These are phyloP conservation scores for Meripilus lineatus DNA, from an alignment of 1,284 basidiomycete species.

Conservation along the genomic window DNA sequence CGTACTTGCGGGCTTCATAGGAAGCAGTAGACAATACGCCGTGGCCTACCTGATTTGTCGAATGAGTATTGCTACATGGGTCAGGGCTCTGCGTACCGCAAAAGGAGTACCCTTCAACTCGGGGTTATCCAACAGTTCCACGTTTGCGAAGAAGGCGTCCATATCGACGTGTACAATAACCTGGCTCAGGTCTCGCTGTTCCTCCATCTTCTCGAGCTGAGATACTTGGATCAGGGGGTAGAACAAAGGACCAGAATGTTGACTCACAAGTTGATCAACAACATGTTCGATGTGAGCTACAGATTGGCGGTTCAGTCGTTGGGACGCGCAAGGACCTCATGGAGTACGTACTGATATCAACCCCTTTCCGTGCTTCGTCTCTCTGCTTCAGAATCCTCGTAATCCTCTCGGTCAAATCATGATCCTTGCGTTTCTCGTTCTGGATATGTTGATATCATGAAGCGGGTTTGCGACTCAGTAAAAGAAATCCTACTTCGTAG, in stretches of 20 bases:
- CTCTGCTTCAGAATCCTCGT: constrained; percentile 56
- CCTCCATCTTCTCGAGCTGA: constrained; percentile 66
- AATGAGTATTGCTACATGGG: background rate
- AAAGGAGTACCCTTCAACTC: constrained; percentile 80
- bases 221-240: background rate
- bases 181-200: constrained; percentile 75
- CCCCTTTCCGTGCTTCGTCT: constrained; percentile 55
- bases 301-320: background rate
- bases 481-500: constrained; percentile 57
- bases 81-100: constrained; percentile 51
- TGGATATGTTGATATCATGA: constrained; percentile 24
- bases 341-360: constrained; percentile 51
- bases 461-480: background rate
- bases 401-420: constrained; percentile 72
- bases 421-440: constrained; percentile 84
- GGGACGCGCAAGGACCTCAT: background rate
- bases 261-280: constrained; percentile 47
- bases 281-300: constrained; percentile 48
- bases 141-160: constrained; percentile 75
- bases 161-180: constrained; percentile 85
- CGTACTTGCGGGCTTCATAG: constrained; percentile 88
- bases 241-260: constrained; percentile 1
- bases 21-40: constrained; percentile 86
- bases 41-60: constrained; percentile 50
- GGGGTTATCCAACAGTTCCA: constrained; percentile 79